phyloP scores from a whole-genome alignment of 257 asterid species.

The Orobanche coerulescens region DNA sequence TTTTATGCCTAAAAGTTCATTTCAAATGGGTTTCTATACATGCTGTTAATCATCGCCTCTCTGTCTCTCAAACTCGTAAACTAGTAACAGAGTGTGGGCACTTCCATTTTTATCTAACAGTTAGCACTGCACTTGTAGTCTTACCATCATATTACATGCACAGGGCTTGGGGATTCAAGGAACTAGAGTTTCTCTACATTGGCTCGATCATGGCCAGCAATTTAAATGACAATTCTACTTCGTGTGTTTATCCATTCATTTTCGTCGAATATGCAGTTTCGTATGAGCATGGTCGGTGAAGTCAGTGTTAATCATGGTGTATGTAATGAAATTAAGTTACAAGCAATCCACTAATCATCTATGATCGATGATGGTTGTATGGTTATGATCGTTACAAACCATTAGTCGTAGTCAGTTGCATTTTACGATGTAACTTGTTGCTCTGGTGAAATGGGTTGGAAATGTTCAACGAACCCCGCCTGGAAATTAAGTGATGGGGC shows the following conservation, averaged over 20 bases:
- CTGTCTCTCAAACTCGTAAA: neutral
- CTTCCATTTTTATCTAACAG: neutral
- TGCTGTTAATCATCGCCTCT: too few species aligned
- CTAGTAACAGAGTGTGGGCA: neutral
- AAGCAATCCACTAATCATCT: neutral
- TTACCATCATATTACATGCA: neutral
- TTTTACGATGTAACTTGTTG: conserved; percentile 2
- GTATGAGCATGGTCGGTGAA: neutral
- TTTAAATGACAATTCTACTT: conserved; percentile 1
- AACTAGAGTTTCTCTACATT: neutral
- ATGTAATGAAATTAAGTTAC: neutral
- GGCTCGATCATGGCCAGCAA: neutral
- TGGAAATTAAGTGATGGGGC: too few species aligned
- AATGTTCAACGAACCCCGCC: too few species aligned
- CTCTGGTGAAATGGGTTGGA: too few species aligned
- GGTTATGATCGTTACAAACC: neutral
- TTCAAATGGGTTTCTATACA: too few species aligned
- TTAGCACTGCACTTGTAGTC: neutral
- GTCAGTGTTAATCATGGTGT: neutral
- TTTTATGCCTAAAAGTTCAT: too few species aligned
- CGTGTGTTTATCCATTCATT: neutral
- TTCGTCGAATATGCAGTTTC: neutral
- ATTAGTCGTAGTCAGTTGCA: neutral
- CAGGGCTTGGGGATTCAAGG: neutral
- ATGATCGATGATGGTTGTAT: neutral